Conservation (phyloP, 2,329 filamentous ascomycete species). For the Aspergillus arachidicola region DNA sequence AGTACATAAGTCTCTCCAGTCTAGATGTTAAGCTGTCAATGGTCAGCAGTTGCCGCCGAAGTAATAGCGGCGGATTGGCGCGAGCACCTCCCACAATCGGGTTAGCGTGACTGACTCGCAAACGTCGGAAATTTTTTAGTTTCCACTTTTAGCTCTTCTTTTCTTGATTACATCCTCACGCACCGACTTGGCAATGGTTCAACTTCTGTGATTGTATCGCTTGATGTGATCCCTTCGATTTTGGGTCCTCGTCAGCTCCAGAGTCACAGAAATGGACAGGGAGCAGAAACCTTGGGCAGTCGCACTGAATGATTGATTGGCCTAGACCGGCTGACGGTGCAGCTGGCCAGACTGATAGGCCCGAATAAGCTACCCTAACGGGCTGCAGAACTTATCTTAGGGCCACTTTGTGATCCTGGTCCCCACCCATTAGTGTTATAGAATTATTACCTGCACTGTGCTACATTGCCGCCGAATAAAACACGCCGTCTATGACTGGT, state of each 20-base stretch:
- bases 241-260: background rate
- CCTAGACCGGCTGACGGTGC: background rate
- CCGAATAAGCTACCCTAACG: background rate
- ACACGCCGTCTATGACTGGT: background rate
- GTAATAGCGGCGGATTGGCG: background rate
- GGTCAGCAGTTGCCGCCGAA: background rate
- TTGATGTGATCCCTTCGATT: background rate
- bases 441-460: background rate
- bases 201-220: background rate
- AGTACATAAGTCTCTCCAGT: too few species aligned
- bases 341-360: background rate
- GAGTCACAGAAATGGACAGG: background rate
- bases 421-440: conserved; percentile 2
- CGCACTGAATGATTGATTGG: background rate
- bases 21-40: too few species aligned
- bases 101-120: background rate
- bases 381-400: background rate
- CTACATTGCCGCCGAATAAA: background rate
- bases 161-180: background rate
- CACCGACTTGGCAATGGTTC: background rate
- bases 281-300: background rate
- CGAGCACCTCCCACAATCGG: background rate
- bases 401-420: background rate
- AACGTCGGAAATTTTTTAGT: background rate
- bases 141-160: background rate